phyloP scores from a whole-genome alignment of 2,329 filamentous ascomycete genomes.

The Celoporthe dispersa region DNA sequence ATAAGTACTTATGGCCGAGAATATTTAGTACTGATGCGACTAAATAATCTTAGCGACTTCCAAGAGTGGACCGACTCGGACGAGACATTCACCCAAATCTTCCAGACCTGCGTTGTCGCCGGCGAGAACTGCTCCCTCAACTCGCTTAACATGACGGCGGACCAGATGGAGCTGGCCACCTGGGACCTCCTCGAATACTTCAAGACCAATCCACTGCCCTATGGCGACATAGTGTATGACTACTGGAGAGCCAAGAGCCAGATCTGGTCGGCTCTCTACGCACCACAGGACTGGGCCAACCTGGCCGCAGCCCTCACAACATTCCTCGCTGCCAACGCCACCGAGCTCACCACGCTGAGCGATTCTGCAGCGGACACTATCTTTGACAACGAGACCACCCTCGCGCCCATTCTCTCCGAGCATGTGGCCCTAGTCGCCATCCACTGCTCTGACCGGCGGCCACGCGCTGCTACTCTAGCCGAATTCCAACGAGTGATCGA shows the following conservation, averaged over 20 bases:
- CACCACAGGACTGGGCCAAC: neutral
- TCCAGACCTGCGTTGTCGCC: neutral
- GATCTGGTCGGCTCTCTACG: neutral
- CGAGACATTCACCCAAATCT: constrained; percentile 1
- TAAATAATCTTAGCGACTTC: constrained; percentile 2
- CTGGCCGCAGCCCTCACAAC: neutral
- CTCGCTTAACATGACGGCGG: neutral
- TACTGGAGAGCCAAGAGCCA: neutral
- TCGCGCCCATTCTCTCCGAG: neutral
- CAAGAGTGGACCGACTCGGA: constrained; percentile 8
- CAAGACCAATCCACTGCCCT: neutral
- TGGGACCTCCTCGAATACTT: constrained; percentile 3
- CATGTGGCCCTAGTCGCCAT: neutral
- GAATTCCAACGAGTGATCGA: neutral
- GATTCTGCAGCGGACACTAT: neutral
- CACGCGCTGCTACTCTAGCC: constrained; percentile 2
- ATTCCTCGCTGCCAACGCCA: neutral
- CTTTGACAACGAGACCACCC: neutral
- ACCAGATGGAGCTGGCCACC: neutral
- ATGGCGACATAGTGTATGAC: neutral
- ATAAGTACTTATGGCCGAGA: too few relatives aligned
- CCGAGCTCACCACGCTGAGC: neutral
- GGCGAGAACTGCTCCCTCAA: neutral
- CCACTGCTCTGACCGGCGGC: constrained; percentile 3
- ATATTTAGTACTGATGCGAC: neutral